Conservation (phyloP, 495 filamentous ascomycete species). For the Aspergillus baeticus region DNA sequence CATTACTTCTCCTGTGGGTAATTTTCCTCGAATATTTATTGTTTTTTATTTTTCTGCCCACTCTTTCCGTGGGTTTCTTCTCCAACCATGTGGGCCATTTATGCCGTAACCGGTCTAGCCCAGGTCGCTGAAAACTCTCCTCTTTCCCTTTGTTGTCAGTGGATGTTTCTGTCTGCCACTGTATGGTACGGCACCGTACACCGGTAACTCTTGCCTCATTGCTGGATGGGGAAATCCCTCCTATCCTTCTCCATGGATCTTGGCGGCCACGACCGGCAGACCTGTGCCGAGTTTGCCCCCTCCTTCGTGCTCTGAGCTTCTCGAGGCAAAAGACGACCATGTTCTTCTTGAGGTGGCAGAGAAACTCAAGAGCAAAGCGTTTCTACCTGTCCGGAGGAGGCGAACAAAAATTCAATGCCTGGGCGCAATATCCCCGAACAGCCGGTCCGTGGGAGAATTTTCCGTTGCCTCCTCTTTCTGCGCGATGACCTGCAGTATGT, state of each 20-base stretch:
- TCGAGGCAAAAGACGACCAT: too few species aligned
- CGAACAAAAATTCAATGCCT: neutral
- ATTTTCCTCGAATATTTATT: conserved; percentile 12
- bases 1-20: conserved; percentile 12
- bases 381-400: neutral
- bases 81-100: conserved; percentile 14
- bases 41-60: conserved; percentile 15
- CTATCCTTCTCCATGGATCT: conserved; percentile 9
- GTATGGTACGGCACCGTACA: conserved; percentile 21
- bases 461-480: neutral
- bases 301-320: conserved; percentile 6
- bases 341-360: too few species aligned
- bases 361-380: neutral
- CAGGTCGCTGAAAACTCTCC: conserved; percentile 22
- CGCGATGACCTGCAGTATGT: neutral
- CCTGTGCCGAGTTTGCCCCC: conserved; percentile 29
- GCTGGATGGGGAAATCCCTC: conserved; percentile 19
- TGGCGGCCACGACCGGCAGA: conserved; percentile 24
- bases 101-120: conserved; percentile 18
- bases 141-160: conserved; percentile 15
- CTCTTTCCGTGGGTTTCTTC: conserved; percentile 16
- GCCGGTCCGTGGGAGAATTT: conserved; percentile 6
- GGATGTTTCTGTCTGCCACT: neutral
- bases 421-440: neutral
- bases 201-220: conserved; percentile 14